A percentile compares a stretch with the other conserved stretches of the same genome.
Evolutionary conservation across 2,329 filamentous ascomycete genomes (phyloP).

Genomic region (Fusarium duplospermum): DNA sequence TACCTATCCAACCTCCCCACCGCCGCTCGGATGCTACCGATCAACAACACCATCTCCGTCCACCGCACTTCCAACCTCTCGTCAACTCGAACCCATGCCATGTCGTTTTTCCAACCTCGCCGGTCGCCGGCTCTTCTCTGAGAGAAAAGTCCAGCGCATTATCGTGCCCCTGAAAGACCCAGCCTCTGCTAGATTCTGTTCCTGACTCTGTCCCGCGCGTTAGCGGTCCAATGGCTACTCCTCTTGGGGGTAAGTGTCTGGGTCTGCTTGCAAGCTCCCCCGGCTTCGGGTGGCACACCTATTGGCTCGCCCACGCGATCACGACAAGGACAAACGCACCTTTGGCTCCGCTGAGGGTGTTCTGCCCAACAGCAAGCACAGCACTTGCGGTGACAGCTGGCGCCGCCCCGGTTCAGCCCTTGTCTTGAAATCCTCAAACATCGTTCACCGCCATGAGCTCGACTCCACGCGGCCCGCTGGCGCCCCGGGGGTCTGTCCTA

Average conservation of each 20-base stretch:
- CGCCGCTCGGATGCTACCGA: constrained; percentile 40
- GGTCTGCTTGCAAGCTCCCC: constrained; percentile 36
- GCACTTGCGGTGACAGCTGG: constrained; percentile 47
- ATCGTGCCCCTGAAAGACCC: constrained; percentile 23
- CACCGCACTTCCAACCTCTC: constrained; percentile 16
- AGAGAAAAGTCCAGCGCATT: neutral
- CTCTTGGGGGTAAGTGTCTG: constrained; percentile 34
- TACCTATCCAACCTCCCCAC: constrained; percentile 1
- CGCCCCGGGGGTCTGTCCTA: constrained; percentile 32
- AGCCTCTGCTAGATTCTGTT: constrained; percentile 35
- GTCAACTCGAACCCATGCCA: constrained; percentile 7
- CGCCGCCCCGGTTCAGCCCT: constrained; percentile 29
- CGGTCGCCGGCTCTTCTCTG: neutral
- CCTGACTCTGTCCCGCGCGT: constrained; percentile 26
- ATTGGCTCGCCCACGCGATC: constrained; percentile 37
- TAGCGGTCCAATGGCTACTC: constrained; percentile 40
- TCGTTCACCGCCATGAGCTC: constrained; percentile 43
- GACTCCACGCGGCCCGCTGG: constrained; percentile 44
- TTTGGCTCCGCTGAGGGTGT: constrained; percentile 19
- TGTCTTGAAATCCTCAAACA: constrained; percentile 32
- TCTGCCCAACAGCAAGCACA: constrained; percentile 36
- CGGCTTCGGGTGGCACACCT: constrained; percentile 38
- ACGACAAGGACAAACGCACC: constrained; percentile 20
- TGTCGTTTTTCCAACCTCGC: constrained; percentile 25
- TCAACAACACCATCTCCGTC: constrained; percentile 29